Evolutionary conservation across 1,284 basidiomycete species (phyloP).

Genomic region (Trichosporon inkin): DNA sequence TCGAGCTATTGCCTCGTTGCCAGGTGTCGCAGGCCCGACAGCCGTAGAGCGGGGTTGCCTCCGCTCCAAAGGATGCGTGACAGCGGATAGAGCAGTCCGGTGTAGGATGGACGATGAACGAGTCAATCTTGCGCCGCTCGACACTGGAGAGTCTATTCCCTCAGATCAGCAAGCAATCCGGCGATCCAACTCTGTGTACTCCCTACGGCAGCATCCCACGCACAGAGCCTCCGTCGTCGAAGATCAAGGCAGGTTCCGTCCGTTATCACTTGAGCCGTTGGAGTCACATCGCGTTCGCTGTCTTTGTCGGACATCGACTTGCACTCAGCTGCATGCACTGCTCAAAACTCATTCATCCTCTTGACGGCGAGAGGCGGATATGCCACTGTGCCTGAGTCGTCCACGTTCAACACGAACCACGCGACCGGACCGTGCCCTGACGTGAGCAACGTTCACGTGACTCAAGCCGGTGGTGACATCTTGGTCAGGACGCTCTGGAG

Average conservation of each 20-base stretch:
- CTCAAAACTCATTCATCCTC: too few species aligned
- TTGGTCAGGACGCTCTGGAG: constrained; percentile 2
- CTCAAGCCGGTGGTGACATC: not conserved
- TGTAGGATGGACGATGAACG: not conserved
- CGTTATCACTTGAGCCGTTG: too few species aligned
- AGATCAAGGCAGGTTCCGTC: too few species aligned
- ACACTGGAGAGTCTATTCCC: not conserved
- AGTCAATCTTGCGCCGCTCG: not conserved
- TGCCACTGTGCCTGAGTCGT: constrained; percentile 2
- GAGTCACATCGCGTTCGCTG: too few species aligned
- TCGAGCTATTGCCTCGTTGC: not conserved
- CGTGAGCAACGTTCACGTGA: constrained; percentile 1
- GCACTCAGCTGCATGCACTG: too few species aligned
- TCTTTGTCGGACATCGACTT: too few species aligned
- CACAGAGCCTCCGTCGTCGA: too few species aligned
- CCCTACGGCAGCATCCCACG: too few species aligned
- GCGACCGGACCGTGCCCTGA: not conserved
- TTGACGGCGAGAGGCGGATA: not conserved
- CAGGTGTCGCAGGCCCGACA: not conserved
- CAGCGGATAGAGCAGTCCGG: not conserved
- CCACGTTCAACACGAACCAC: not conserved
- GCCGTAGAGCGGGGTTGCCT: not conserved
- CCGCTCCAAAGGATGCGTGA: not conserved
- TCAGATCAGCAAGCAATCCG: not conserved
- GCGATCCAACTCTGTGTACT: too few species aligned